Evolutionary conservation across 169 alveolate genomes (phyloP), one percentile per base, ranked within the genome.

Genomic region (Plasmodium knowlesi): DNA sequence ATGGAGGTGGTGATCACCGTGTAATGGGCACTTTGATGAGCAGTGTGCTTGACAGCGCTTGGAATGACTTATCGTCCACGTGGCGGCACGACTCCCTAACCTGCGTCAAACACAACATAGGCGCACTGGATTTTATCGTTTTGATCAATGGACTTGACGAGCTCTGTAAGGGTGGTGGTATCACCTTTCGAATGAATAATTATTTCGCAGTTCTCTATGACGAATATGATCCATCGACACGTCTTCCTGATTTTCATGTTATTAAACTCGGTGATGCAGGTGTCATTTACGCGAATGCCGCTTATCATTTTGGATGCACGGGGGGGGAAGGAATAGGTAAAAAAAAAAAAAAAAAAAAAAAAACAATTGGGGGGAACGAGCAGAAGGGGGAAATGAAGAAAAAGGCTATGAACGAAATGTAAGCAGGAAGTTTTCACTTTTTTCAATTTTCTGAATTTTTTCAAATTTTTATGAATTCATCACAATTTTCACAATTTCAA

Each of bases 61-160:
- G 28, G 61, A 28, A 30, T 16, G 32, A 72, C 89, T 14, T 84
- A 93, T 28, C 5, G n/a, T 37, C 30, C 41, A 22, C 37, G 37
- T 67, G n/a, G 39, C 5, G 34, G 39, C 12, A 67, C 12, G 76
- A n/a, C 37, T 67, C 39, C 37, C 37, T 67, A 50, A 61, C 97
- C 97, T 30, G 95, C 96, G 84, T 96, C 97, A 78, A 86, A 96
- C 19, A 95, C 95, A n/a, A 96, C 97, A 91, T 95, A 96, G 54
- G 97, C 97, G 82, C 97, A 96, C 84, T 95, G 96, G 50, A 92
- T 95, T 25, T 73, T 39, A 4, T 95, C 90, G 79, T 88, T 88
- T 37, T 88, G 70, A 50, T 88, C 94, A 37, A 88, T 88, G 4
- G 94, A 88, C n/a, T 88, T 57, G 9, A 88, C 94, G 12, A 88